Conservation (phyloP, 306 rosid genomes). For the Trifolium dubium region DNA sequence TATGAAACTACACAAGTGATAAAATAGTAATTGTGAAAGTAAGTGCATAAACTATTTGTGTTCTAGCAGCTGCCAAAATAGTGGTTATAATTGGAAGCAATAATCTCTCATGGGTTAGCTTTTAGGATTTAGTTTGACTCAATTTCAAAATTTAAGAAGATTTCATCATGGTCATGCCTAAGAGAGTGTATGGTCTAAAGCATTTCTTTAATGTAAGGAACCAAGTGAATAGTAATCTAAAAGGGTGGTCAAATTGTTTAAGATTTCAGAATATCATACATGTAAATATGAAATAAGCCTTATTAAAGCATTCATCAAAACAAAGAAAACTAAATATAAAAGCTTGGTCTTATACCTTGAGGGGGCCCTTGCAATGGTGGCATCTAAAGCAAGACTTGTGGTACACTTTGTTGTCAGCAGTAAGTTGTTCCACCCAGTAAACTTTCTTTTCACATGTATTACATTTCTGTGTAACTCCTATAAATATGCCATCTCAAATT, state of each 20-base stretch:
- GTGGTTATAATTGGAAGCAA: no score
- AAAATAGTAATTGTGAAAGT: no score
- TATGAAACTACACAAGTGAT: no score
- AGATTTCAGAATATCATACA: not conserved
- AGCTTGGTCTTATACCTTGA: conserved; percentile 55
- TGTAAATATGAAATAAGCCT: not conserved
- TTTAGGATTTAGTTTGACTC: no score
- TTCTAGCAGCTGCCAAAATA: no score
- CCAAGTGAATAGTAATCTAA: not conserved
- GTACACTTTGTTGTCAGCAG: conserved; percentile 82
- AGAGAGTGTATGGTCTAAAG: no score
- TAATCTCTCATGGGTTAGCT: no score
- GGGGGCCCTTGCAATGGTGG: conserved; percentile 96
- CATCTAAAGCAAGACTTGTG: conserved; percentile 95
- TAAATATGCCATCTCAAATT: conserved; percentile 72
- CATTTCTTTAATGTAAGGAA: not conserved
- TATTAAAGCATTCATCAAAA: no score
- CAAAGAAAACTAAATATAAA: conserved; percentile 11
- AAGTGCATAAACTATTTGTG: no score
- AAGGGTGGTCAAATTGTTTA: not conserved
- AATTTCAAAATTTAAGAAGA: no score
- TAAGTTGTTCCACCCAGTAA: conserved; percentile 83
- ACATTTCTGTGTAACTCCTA: conserved; percentile 94
- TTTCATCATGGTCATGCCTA: no score
- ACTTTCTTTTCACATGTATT: conserved; percentile 92